These are phyloP conservation scores for Pseudopyricularia javanii DNA, from an alignment of 2,329 filamentous ascomycete genomes.

Conservation along the genomic window DNA sequence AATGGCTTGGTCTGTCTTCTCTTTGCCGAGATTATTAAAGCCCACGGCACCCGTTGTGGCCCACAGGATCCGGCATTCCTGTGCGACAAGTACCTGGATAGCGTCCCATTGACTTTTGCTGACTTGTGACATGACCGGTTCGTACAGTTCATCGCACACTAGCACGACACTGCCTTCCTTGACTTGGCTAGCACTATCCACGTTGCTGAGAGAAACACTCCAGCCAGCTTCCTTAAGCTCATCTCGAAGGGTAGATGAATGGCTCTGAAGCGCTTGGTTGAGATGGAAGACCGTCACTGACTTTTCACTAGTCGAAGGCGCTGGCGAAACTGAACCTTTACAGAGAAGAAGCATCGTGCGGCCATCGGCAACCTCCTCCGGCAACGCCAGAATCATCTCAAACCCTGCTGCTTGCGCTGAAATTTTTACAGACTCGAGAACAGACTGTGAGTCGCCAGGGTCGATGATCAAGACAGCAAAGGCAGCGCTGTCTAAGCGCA, in stretches of 20 bases:
- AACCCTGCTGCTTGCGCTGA: background rate
- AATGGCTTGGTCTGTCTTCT: background rate
- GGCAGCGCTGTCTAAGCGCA: background rate
- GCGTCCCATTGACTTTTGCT: background rate
- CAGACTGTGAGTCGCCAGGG: background rate
- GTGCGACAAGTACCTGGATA: background rate
- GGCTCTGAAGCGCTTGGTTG: background rate
- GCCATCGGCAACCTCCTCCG: background rate
- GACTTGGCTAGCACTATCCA: background rate
- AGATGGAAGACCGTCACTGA: background rate
- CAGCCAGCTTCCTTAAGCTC: background rate
- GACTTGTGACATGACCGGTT: background rate
- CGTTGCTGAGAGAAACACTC: background rate
- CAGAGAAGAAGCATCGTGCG: background rate
- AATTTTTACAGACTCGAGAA: background rate
- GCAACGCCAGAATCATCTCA: background rate
- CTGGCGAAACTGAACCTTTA: background rate
- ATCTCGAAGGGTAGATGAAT: background rate
- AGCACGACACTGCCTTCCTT: background rate
- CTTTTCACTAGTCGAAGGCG: background rate
- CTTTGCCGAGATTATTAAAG: background rate
- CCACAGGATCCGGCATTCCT: slow-evolving; percentile 16
- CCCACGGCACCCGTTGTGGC: slow-evolving; percentile 15
- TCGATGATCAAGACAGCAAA: background rate
- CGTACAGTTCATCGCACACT: background rate